Percentiles rank a stretch among this genome's conserved stretches.
Evolutionary conservation across 352 stramenopile genomes (phyloP).

Genomic region (Aphanomyces astaci): DNA sequence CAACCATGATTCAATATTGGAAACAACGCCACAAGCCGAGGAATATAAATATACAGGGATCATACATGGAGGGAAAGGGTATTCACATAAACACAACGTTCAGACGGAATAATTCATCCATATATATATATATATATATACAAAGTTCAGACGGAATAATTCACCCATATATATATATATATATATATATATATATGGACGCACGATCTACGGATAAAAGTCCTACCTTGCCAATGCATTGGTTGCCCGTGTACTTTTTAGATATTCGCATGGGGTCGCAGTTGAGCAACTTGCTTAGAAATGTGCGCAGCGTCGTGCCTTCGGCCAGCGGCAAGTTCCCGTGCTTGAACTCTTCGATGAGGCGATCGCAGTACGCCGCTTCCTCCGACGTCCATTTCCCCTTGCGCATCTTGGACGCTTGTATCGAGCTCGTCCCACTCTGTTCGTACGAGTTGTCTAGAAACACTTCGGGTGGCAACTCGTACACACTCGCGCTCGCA

Average conservation of each 20-base stretch:
- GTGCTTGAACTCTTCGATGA: conserved; percentile 97
- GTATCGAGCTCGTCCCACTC: neutral
- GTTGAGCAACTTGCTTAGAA: conserved; percentile 96
- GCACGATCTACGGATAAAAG: no score
- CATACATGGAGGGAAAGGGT: no score
- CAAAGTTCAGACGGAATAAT: no score
- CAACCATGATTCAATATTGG: no score
- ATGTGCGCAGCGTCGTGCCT: conserved; percentile 95
- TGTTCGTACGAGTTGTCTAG: conserved; percentile 21
- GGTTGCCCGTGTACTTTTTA: conserved; percentile 98
- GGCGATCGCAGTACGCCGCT: conserved; percentile 93
- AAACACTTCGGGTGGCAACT: conserved; percentile 20
- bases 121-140: no score
- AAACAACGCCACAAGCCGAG: no score
- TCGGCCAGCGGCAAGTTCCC: conserved; percentile 95
- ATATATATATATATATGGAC: no score
- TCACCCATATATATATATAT: no score
- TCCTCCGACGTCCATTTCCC: conserved; percentile 97
- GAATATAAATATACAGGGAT: no score
- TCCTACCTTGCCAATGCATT: conserved; percentile 95
- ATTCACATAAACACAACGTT: no score
- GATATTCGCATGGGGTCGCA: conserved; percentile 99
- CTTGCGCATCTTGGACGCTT: conserved; percentile 61
- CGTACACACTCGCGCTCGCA: conserved; percentile 19
- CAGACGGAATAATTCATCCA: no score